Evolutionary conservation across 2,329 filamentous ascomycete genomes (phyloP), one percentile per base, ranked within the genome.

Genomic region (Colletotrichum filicis): DNA sequence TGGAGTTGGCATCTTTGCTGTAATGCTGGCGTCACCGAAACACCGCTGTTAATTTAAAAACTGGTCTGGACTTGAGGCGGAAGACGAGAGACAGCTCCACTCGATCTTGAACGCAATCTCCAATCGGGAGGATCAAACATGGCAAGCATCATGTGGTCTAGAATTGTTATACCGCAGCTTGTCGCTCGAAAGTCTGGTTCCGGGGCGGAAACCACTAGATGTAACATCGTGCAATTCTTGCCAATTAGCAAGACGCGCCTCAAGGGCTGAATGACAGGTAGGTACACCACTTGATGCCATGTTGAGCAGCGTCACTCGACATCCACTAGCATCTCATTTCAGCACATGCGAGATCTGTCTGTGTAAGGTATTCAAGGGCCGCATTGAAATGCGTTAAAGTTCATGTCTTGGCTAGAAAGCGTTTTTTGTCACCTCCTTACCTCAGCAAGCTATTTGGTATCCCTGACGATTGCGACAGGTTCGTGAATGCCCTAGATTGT

Each of bases 121-220:
- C 35, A 61, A 52, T 30, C 68, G 58, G 68, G 49, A 71, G 52
- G 68, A 71, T 68, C 58, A 68, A 68, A 62, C 64, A 62, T 8
- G 26, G 60, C 62, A 61, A 71, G 42, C 67, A 62, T 12, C 58
- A 55, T 55, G 28, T 55, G 66, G 62, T 60, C 55, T 56, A 42
- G 46, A 49, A 61, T 28, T 30, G 46, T 26, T 16, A 24, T 46
- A 32, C 28, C 16, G 58, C 30, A 22, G 56, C 22, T 22, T 28
- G 8, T n/a, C 19, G 14, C 22, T 19, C 11, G 9, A 26, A 16
- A 28, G 46, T 35, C 12, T 8, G 53, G 24, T 22, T 56, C 14
- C 8, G 24, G 8, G 16, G 30, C n/a, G 30, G 5, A 59, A 37
- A 30, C 9, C n/a, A 32, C 6, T n/a, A 35, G 8, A n/a, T 19